Conservation (phyloP, 139 green algal genomes). For the Coelastrella sp. region DNA sequence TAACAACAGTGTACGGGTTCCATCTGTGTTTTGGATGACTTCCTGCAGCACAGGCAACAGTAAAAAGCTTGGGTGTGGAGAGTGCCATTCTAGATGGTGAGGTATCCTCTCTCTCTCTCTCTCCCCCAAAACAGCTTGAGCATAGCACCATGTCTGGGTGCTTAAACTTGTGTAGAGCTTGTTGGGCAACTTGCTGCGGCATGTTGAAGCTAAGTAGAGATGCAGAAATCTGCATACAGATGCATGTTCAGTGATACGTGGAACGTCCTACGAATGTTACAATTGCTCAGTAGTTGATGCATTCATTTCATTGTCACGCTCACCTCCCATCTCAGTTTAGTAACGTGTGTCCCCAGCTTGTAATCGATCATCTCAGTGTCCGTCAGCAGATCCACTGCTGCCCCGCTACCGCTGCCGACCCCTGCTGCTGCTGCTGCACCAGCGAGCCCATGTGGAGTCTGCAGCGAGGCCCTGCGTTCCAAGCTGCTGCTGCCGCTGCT, state of each 20-base stretch:
- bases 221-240: no score
- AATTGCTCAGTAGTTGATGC: no score
- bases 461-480: constrained; percentile 16
- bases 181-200: not conserved
- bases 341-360: constrained; percentile 12
- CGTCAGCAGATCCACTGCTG: not conserved
- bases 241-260: no score
- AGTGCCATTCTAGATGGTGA: not conserved
- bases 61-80: not conserved
- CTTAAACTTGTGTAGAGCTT: no score
- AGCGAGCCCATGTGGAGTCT: not conserved
- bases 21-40: constrained; percentile 23
- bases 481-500: constrained; percentile 10
- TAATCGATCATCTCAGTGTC: constrained; percentile 41
- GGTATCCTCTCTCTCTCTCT: no score
- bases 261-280: no score
- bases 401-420: not conserved
- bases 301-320: not conserved
- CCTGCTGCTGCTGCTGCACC: not conserved
- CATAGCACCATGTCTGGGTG: no score
- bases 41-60: not conserved
- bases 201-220: no score
- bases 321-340: constrained; percentile 44
- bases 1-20: constrained; percentile 2
- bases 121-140: no score